These are phyloP conservation scores for Fusarium sp. DNA, from an alignment of 2,329 filamentous ascomycete species.

Conservation along the genomic window DNA sequence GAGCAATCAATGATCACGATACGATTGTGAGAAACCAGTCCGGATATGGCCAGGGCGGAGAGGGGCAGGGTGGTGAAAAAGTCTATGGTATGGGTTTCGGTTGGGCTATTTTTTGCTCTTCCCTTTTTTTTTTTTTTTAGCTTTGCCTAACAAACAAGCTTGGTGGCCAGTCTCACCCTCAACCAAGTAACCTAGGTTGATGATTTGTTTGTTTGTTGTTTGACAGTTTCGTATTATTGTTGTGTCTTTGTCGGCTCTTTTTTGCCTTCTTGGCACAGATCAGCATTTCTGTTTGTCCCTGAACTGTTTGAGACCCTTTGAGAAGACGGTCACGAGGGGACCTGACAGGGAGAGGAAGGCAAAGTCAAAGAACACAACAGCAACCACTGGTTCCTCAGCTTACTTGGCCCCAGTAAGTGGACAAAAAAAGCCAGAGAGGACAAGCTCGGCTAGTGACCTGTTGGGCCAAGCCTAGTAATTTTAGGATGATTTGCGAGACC, in stretches of 20 bases:
- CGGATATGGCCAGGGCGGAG: slow-evolving; percentile 22
- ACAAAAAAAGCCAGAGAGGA: slow-evolving; percentile 20
- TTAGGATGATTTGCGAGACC: slow-evolving; percentile 13
- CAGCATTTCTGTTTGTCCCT: slow-evolving; percentile 16
- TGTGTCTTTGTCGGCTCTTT: slow-evolving; percentile 22
- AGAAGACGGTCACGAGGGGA: slow-evolving; percentile 29
- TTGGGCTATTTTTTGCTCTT: slow-evolving; percentile 11
- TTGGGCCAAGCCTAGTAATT: slow-evolving; percentile 25
- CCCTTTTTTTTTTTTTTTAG: slow-evolving; percentile 17
- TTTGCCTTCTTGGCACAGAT: slow-evolving; percentile 20
- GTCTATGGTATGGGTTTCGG: slow-evolving; percentile 34
- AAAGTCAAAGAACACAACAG: slow-evolving; percentile 13
- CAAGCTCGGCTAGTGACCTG: slow-evolving; percentile 25
- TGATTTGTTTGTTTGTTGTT: slow-evolving; percentile 18
- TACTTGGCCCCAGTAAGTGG: slow-evolving; percentile 18
- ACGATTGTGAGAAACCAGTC: slow-evolving; percentile 3
- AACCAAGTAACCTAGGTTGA: slow-evolving; percentile 11
- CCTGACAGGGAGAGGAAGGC: slow-evolving; percentile 13
- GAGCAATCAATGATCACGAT: slow-evolving; percentile 28
- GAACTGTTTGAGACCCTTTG: slow-evolving; percentile 19
- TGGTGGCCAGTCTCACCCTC: slow-evolving; percentile 11
- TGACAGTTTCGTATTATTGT: slow-evolving; percentile 1
- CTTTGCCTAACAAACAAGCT: slow-evolving; percentile 30
- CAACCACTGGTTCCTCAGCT: slow-evolving; percentile 19
- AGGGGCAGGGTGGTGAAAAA: slow-evolving; percentile 35